Percentiles rank a stretch among this genome's conserved stretches.
Conservation (phyloP, 345 rosid species). For the Psidium guajava region DNA sequence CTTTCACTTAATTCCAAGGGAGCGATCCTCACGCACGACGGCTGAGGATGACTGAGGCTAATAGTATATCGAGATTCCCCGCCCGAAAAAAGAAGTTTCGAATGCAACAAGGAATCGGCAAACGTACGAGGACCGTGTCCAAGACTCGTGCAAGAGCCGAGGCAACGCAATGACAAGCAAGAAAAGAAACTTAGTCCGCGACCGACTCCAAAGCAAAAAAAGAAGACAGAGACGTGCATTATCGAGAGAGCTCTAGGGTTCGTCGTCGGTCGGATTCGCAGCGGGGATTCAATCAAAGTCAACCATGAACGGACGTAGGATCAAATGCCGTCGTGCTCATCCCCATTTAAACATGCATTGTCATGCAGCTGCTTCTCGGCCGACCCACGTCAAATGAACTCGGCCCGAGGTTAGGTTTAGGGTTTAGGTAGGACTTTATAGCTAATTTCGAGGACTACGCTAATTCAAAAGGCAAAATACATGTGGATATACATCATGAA, state of each 20-base stretch:
- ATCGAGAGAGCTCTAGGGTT: background rate
- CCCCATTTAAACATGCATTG: background rate
- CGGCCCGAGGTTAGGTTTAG: background rate
- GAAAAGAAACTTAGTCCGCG: background rate
- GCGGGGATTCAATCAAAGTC: background rate
- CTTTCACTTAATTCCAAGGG: background rate
- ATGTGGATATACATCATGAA: background rate
- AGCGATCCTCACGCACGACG: background rate
- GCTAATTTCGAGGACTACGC: background rate
- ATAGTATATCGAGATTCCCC: background rate
- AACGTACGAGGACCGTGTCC: background rate
- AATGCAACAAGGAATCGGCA: background rate
- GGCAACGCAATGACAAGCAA: background rate
- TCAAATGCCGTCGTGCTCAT: background rate
- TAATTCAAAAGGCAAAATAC: background rate
- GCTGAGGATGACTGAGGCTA: background rate
- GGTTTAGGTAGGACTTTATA: background rate
- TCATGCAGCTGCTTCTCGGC: background rate
- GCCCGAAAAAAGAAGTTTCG: background rate
- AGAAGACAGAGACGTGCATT: background rate
- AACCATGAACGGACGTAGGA: background rate
- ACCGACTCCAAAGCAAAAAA: background rate
- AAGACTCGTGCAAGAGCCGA: background rate
- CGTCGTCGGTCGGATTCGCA: background rate
- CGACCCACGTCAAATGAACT: background rate